Base-by-base conservation (phyloP, 768 basidiomycete genomes). In the Butyriboletus loyo region DNA sequence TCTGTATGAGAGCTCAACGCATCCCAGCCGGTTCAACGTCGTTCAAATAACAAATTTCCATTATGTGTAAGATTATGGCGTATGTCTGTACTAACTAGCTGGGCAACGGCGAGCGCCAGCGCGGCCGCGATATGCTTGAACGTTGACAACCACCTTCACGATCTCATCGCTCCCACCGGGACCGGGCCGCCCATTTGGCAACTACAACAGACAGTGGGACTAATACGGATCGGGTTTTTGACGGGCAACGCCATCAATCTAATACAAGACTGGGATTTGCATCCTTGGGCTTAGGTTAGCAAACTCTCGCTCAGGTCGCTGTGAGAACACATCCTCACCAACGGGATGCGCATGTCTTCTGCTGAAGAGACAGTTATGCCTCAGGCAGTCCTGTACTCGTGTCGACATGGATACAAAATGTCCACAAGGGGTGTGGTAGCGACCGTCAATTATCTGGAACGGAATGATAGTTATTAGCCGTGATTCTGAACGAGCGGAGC, bases 371-470 rank as follows among this genome's bases (percentile, higher is more conserved):
- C 88, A 90, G 58, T 84, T 80, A 4, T 73, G 64, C 54, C 74
- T 73, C 41, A 81, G 66, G 59, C 88, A 90, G 63, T 90, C 88
- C 61, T 86, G 80, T 43, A 78, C 68, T 50, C 75, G 79, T 19
- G 87, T 87, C 39, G 84, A 80, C 81, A 90, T 85, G 48, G 81
- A 78, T 53, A 82, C 72, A 67, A 90, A 89, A 67, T 89, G 87
- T 9, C 81, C 78, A 68, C 88, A 90, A 48, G 70, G 66, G 15
- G 82, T 81, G 71, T 88, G 80, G 68, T 76, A 87, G 58, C 86
- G 82, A 50, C 88, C 88, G 65, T 90, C 88, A 54, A 88, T 83
- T 57, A 90, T 77, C 87, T 90, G 59, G 32, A 53, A 40, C 28
- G 30, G 42, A 25, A 47, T 32, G 34, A 39, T 25, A 31, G 17